Conservation (phyloP, 1,284 basidiomycete genomes). For the Tylopilus orsonianus region DNA sequence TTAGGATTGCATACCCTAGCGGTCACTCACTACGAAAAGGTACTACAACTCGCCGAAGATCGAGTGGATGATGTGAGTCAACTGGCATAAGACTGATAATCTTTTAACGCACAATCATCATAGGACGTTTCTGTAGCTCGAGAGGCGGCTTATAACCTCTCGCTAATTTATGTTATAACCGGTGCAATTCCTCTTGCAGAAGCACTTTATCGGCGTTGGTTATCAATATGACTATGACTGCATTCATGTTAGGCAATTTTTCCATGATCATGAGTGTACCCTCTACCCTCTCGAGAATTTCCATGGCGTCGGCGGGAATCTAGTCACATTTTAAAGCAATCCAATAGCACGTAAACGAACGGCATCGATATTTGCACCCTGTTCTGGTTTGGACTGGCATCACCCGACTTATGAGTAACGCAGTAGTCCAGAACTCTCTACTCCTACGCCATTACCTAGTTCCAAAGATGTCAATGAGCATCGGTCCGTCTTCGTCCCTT, state of each 20-base stretch:
- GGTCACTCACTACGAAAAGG: constrained; percentile 79
- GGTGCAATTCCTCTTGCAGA: constrained; percentile 71
- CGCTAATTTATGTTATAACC: constrained; percentile 76
- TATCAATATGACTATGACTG: constrained; percentile 59
- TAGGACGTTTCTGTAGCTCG: constrained; percentile 37
- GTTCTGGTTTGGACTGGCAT: constrained; percentile 17
- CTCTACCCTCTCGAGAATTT: constrained; percentile 6
- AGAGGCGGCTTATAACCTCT: constrained; percentile 88
- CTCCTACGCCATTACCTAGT: background rate
- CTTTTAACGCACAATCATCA: background rate
- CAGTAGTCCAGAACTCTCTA: background rate
- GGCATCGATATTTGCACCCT: background rate
- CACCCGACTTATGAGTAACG: background rate
- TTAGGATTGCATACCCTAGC: constrained; percentile 80
- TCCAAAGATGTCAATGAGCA: constrained; percentile 15
- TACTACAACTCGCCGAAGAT: constrained; percentile 61
- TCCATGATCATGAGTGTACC: too few relatives aligned
- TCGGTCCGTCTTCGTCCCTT: constrained; percentile 16
- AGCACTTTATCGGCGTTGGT: constrained; percentile 65
- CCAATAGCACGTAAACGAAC: constrained; percentile 3
- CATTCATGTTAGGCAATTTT: background rate
- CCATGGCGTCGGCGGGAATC: background rate
- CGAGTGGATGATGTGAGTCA: constrained; percentile 20
- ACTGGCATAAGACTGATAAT: background rate
- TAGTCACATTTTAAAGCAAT: constrained; percentile 5